Percentiles rank a stretch among this genome's conserved stretches.
These are phyloP conservation scores for Linum tenue DNA, from an alignment of 345 rosid genomes.

Conservation along the genomic window DNA sequence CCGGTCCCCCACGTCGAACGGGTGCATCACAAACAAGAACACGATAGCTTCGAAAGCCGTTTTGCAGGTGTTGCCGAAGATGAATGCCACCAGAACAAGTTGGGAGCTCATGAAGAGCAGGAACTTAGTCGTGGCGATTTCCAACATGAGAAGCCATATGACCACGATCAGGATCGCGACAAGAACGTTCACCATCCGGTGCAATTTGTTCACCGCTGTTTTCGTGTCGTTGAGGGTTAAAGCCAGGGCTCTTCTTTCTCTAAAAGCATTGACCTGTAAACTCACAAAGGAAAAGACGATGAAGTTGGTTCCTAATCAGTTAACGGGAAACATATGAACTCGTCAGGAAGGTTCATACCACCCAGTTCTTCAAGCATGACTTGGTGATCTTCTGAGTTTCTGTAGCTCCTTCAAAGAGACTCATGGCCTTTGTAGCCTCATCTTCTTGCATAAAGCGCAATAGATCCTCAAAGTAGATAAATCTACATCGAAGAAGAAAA, in stretches of 20 bases:
- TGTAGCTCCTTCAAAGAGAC: constrained; percentile 25
- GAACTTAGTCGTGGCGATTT: constrained; percentile 23
- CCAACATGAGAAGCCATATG: constrained; percentile 28
- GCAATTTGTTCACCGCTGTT: constrained; percentile 27
- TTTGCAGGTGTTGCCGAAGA: constrained; percentile 11
- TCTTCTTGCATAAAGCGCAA: constrained; percentile 27
- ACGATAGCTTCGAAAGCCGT: constrained; percentile 1
- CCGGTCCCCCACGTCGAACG: constrained; percentile 1
- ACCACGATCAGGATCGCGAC: constrained; percentile 17
- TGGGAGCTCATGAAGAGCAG: constrained; percentile 25
- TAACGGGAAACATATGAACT: no score
- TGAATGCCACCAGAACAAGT: constrained; percentile 20
- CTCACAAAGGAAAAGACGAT: background rate
- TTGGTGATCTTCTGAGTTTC: constrained; percentile 27
- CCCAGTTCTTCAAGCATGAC: constrained; percentile 27
- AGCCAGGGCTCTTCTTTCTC: constrained; percentile 26
- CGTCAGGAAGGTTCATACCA: constrained; percentile 13
- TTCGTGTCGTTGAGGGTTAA: constrained; percentile 23
- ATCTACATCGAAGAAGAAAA: constrained; percentile 4
- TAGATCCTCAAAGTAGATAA: constrained; percentile 20
- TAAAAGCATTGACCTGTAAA: constrained; percentile 27
- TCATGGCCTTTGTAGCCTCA: constrained; percentile 22
- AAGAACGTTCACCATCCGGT: constrained; percentile 18
- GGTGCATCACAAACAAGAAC: constrained; percentile 5
- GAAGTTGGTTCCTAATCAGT: background rate